Conservation (phyloP, 2,329 filamentous ascomycete genomes). For the Neopestalotiopsis clavispora region DNA sequence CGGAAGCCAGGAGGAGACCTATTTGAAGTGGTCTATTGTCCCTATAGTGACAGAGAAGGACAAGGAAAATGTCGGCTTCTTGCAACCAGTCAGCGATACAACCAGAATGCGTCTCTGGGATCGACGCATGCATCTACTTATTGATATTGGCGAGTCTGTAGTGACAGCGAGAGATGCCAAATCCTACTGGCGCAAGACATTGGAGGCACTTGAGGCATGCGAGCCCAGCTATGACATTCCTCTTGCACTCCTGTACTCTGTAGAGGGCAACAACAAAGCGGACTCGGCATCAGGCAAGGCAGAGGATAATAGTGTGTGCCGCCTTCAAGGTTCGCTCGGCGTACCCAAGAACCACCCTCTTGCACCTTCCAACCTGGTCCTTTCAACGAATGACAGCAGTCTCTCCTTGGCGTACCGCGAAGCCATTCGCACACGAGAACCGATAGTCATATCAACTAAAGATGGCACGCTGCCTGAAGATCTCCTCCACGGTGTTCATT, state of each 20-base stretch:
- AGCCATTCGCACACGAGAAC: slow-evolving; percentile 42
- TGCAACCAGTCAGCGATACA: slow-evolving; percentile 52
- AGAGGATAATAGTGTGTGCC: slow-evolving; percentile 40
- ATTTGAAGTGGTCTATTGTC: slow-evolving; percentile 53
- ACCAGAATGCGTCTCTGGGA: slow-evolving; percentile 54
- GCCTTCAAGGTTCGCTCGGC: slow-evolving; percentile 50
- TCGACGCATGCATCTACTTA: slow-evolving; percentile 53
- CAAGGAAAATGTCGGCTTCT: slow-evolving; percentile 48
- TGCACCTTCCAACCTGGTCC: slow-evolving; percentile 41
- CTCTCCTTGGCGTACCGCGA: slow-evolving; percentile 45
- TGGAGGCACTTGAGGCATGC: slow-evolving; percentile 48
- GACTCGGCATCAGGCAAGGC: slow-evolving; percentile 22
- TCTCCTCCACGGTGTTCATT: slow-evolving; percentile 63
- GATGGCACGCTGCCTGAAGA: slow-evolving; percentile 60
- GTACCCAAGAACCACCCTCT: slow-evolving; percentile 49
- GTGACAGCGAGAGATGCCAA: slow-evolving; percentile 48
- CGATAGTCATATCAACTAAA: slow-evolving; percentile 45
- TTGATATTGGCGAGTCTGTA: slow-evolving; percentile 51
- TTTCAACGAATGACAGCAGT: slow-evolving; percentile 42
- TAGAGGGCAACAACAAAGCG: slow-evolving; percentile 42
- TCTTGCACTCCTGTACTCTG: slow-evolving; percentile 55
- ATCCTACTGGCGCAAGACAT: slow-evolving; percentile 52
- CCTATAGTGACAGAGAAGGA: slow-evolving; percentile 49
- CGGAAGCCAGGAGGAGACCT: slow-evolving; percentile 50
- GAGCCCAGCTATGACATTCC: slow-evolving; percentile 54